Base-by-base conservation (phyloP, 129 eudicot species). In the Tanacetum coccineum region DNA sequence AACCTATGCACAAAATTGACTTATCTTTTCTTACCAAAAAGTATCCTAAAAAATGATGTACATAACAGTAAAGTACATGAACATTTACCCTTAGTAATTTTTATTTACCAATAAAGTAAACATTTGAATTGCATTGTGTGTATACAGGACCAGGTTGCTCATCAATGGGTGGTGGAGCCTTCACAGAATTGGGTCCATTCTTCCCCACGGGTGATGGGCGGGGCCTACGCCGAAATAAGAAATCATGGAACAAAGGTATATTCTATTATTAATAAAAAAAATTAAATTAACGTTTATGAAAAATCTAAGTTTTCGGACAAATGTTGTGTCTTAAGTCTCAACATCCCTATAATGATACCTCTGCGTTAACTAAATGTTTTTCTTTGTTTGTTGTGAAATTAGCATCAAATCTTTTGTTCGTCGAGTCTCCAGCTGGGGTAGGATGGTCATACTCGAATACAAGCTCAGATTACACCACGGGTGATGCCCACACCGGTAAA, bases 371-470 rank as follows among this genome's bases (percentile, higher is more conserved):
- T 26, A 12, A 18, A 20, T 26, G 18, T 45, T 15, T 45, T 66
- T 15, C 14, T 18, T 9, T 57, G 44, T 59, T 48, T 56, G 18
- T 67, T 74, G 54, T 70, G 19, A 44, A n/a, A 42, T 18, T 62
- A 92, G 98, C 84, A 32, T 92, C 98, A 25, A 94, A 94, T 85
- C 72, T 94, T 20, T 86, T 94, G 40, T 94, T 94, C 71, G 81
- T 94, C 8, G 99, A 94, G 88, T 87, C 99, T 36, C 99, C 99
- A 10, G 96, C 92, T 13, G 99, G 99, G 30, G 97, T 94, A 44
- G 97, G 99, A 71, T 94, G 95, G 95, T 94, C 99, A 42, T 94
- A 94, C 79, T 94, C 99, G 0, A 94, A 94, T 60, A 89, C 94
- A 2, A 74, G 80, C 66, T 85, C 90, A 28, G 99, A 94, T 81